Percentiles rank a stretch among this genome's conserved stretches.
Evolutionary conservation across 306 rosid genomes (phyloP).

Genomic region (Lathyrus aphaca): DNA sequence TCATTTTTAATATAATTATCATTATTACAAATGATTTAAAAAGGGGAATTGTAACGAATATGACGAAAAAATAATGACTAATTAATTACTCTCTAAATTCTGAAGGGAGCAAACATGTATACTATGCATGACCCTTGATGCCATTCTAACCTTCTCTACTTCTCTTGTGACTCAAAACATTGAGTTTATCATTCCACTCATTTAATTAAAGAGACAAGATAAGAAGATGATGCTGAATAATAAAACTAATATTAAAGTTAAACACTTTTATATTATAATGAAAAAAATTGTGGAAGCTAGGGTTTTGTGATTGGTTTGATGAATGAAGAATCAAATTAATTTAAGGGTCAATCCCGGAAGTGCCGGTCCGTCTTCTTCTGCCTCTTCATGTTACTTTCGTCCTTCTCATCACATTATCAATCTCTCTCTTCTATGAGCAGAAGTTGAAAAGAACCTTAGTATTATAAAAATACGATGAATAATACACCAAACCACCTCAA

Average conservation of each 20-base stretch:
- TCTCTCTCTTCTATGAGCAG: slow-evolving; percentile 38
- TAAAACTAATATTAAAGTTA: not conserved
- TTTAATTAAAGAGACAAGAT: slow-evolving; percentile 6
- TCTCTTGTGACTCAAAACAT: not conserved
- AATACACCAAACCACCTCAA: slow-evolving; percentile 43
- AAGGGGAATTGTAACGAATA: too few species aligned
- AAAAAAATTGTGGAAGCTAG: not conserved
- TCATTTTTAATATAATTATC: too few species aligned
- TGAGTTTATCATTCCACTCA: slow-evolving; percentile 34
- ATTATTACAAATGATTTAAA: too few species aligned
- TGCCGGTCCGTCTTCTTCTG: slow-evolving; percentile 51
- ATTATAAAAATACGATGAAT: slow-evolving; percentile 26
- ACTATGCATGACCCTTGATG: slow-evolving; percentile 30
- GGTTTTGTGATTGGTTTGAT: slow-evolving; percentile 41
- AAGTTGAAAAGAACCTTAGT: slow-evolving; percentile 41
- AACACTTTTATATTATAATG: not conserved
- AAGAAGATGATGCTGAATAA: slow-evolving; percentile 18
- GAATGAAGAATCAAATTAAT: slow-evolving; percentile 46
- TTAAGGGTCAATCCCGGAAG: slow-evolving; percentile 46
- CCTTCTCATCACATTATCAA: slow-evolving; percentile 41
- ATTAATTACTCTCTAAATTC: slow-evolving; percentile 1
- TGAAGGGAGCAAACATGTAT: not conserved
- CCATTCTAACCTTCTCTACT: slow-evolving; percentile 14
- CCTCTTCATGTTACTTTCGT: slow-evolving; percentile 49
- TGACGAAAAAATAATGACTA: not conserved